Evolutionary conservation across 2,329 filamentous ascomycete genomes (phyloP).

Genomic region (Macrophomina tecta): DNA sequence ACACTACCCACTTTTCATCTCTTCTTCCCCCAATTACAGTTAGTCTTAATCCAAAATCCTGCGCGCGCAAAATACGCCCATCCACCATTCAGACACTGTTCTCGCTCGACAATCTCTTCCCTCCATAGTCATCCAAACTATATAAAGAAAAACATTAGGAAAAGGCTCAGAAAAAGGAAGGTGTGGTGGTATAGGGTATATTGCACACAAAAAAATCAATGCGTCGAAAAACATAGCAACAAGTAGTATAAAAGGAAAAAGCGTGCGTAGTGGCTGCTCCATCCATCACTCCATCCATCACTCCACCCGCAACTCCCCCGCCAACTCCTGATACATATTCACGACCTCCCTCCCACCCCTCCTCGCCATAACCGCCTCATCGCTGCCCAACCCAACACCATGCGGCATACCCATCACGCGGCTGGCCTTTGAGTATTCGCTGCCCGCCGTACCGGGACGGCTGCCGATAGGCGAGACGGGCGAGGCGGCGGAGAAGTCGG

Average conservation of each 20-base stretch:
- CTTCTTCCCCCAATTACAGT: too few relatives aligned
- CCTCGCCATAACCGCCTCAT: background rate
- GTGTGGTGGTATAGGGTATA: slow-evolving; percentile 24
- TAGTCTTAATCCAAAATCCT: background rate
- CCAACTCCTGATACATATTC: slow-evolving; percentile 22
- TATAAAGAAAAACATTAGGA: background rate
- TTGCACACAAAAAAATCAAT: slow-evolving; percentile 3
- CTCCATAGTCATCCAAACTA: background rate
- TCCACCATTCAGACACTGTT: background rate
- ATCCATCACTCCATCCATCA: background rate
- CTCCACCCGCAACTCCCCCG: background rate
- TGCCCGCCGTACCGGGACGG: slow-evolving; percentile 3
- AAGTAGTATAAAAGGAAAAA: background rate
- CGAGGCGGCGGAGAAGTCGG: background rate
- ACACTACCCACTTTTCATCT: too few relatives aligned
- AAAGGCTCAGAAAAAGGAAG: background rate
- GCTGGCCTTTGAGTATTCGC: slow-evolving; percentile 3
- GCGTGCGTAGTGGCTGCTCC: background rate
- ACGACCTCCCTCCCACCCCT: slow-evolving; percentile 6
- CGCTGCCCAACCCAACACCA: background rate
- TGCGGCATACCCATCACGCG: slow-evolving; percentile 13
- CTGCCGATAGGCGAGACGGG: slow-evolving; percentile 3
- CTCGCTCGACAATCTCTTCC: background rate
- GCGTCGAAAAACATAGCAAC: background rate
- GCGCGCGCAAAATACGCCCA: background rate